Percentiles rank a stretch among this genome's conserved stretches.
phyloP scores from a whole-genome alignment of 352 stramenopile genomes.

The Phytophthora ohioensis region DNA sequence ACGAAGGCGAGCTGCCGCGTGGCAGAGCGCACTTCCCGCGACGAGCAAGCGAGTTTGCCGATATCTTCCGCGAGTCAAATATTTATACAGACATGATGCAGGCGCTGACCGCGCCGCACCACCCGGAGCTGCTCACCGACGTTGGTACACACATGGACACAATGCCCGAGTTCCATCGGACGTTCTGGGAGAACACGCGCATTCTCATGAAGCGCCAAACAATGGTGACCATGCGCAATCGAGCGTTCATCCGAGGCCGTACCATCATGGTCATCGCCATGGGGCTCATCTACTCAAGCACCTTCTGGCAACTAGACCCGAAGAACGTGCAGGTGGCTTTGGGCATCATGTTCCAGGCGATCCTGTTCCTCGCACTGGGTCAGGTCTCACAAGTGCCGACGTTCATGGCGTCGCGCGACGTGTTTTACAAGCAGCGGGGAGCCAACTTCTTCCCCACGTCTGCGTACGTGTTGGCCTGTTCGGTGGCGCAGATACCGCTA shows the following conservation, averaged over 20 bases:
- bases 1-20: slow-evolving; percentile 25
- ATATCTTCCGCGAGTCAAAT: slow-evolving; percentile 21
- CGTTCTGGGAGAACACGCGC: slow-evolving; percentile 38
- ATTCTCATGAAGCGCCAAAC: slow-evolving; percentile 43
- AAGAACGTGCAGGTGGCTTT: slow-evolving; percentile 45
- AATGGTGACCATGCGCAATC: slow-evolving; percentile 54
- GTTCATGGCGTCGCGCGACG: slow-evolving; percentile 43
- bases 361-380: slow-evolving; percentile 77
- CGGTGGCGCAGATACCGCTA: slow-evolving; percentile 45
- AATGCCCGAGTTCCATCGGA: slow-evolving; percentile 38
- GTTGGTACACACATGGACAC: slow-evolving; percentile 28
- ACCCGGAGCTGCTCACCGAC: slow-evolving; percentile 16
- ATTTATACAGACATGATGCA: slow-evolving; percentile 28
- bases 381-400: slow-evolving; percentile 55
- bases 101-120: slow-evolving; percentile 20
- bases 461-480: slow-evolving; percentile 67
- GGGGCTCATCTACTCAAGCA: slow-evolving; percentile 42
- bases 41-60: slow-evolving; percentile 43
- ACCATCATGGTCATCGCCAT: slow-evolving; percentile 54
- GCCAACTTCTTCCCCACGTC: slow-evolving; percentile 67
- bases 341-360: slow-evolving; percentile 74
- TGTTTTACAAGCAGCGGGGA: slow-evolving; percentile 58
- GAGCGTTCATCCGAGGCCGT: slow-evolving; percentile 34
- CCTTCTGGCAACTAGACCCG: slow-evolving; percentile 44
- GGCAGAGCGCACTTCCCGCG: slow-evolving; percentile 21